phyloP scores from a whole-genome alignment of 108 stramenopile species.

The Craspedostauros australis region DNA sequence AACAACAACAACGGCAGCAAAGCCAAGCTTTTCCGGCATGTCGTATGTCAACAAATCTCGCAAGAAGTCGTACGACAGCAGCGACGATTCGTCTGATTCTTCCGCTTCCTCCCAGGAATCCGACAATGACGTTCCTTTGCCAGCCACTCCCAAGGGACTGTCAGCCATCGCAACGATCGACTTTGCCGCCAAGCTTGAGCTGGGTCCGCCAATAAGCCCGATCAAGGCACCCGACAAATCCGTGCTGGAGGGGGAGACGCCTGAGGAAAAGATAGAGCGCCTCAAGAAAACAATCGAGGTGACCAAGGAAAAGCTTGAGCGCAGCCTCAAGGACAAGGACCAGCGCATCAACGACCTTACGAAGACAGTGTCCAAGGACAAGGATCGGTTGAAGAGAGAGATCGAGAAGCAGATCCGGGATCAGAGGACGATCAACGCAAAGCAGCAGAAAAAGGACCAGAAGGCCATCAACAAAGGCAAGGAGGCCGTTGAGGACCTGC shows the following conservation, averaged over 20 bases:
- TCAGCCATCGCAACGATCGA: too few species aligned
- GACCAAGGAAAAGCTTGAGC: conserved; percentile 5
- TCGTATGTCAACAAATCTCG: too few species aligned
- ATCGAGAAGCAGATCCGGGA: conserved; percentile 7
- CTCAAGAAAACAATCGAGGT: conserved; percentile 5
- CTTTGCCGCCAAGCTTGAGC: too few species aligned
- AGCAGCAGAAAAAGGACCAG: conserved; percentile 7
- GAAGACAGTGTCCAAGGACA: conserved; percentile 4
- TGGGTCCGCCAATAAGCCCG: too few species aligned
- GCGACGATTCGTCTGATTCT: too few species aligned
- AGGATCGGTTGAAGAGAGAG: conserved; percentile 2
- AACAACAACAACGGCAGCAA: not conserved
- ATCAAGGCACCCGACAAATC: too few species aligned
- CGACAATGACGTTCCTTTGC: too few species aligned
- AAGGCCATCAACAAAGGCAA: not conserved
- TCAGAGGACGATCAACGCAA: conserved; percentile 5
- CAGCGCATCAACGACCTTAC: conserved; percentile 6
- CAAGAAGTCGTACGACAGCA: too few species aligned
- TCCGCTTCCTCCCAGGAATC: conserved; percentile 6
- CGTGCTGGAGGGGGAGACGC: too few species aligned
- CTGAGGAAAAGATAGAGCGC: too few species aligned
- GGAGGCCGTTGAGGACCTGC: conserved; percentile 8
- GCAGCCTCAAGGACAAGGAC: not conserved
- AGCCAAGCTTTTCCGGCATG: not conserved
- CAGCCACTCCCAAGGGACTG: too few species aligned